A percentile compares a stretch with the other conserved stretches of the same genome.
Conservation (phyloP, 192 early-diverging fungal species). For the Gryganskiella cystojenkinii region DNA sequence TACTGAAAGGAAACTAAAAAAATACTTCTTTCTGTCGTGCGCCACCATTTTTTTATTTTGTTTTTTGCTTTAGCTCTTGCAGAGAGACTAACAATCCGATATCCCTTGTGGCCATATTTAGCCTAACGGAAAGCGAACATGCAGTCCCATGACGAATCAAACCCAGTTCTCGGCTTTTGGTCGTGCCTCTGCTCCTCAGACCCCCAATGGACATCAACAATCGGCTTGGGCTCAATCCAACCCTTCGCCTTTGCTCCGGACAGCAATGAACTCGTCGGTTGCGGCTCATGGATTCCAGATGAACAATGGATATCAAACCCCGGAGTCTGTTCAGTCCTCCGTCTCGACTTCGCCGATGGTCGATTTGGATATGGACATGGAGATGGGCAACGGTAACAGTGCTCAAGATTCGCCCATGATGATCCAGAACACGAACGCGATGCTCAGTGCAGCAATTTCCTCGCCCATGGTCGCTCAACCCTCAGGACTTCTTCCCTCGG, state of each 20-base stretch:
- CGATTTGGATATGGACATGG: slow-evolving; percentile 42
- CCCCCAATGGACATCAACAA: slow-evolving; percentile 1
- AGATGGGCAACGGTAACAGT: background rate
- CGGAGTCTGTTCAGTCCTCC: slow-evolving; percentile 27
- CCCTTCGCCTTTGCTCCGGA: slow-evolving; percentile 25
- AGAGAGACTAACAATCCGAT: background rate
- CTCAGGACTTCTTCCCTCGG: slow-evolving; percentile 23
- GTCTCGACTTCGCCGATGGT: slow-evolving; percentile 7
- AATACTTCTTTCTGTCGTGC: too few species aligned
- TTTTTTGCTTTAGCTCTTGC: background rate
- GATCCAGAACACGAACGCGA: slow-evolving; percentile 23
- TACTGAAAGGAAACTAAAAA: background rate
- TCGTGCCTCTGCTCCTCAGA: background rate
- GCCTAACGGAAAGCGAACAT: slow-evolving; percentile 49
- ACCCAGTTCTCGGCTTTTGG: slow-evolving; percentile 34
- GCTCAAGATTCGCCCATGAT: slow-evolving; percentile 14
- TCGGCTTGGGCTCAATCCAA: slow-evolving; percentile 9
- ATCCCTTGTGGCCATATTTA: background rate
- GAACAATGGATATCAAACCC: slow-evolving; percentile 34
- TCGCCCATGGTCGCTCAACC: background rate
- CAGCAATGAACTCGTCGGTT: background rate
- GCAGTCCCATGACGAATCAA: slow-evolving; percentile 16
- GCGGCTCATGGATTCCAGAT: background rate
- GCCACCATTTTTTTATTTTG: background rate
- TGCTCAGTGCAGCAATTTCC: background rate